phyloP scores from a whole-genome alignment of 164 flowering plant species.

The Pachysandra terminalis region DNA sequence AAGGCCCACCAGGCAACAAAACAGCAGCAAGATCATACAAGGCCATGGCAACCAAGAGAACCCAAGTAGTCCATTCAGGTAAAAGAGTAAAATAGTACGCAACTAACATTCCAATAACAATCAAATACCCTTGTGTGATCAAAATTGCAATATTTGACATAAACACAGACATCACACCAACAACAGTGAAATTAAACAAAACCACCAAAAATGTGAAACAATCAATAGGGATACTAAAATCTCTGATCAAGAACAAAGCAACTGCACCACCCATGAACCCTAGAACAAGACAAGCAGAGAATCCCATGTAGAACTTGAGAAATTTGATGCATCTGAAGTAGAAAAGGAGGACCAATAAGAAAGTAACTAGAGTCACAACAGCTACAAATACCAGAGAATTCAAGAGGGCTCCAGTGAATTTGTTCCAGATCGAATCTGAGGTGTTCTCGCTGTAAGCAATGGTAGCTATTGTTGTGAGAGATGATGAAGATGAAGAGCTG shows the following conservation, averaged over 20 bases:
- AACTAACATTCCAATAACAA: conserved; percentile 85
- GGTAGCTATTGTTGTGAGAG: conserved; percentile 55
- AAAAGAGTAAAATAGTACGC: conserved; percentile 92
- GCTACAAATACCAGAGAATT: conserved; percentile 80
- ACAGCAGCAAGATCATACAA: conserved; percentile 97
- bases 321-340: conserved; percentile 73
- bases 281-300: conserved; percentile 75
- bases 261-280: conserved; percentile 89
- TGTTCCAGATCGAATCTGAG: conserved; percentile 81
- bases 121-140: conserved; percentile 79
- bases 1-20: conserved; percentile 93
- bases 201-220: conserved; percentile 54
- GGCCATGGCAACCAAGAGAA: conserved; percentile 82
- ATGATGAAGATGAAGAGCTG: conserved; percentile 29
- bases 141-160: conserved; percentile 70
- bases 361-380: conserved; percentile 65
- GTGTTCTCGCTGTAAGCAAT: conserved; percentile 59
- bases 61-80: conserved; percentile 99
- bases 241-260: conserved; percentile 44
- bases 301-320: conserved; percentile 82
- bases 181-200: conserved; percentile 76
- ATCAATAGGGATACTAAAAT: conserved; percentile 58
- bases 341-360: conserved; percentile 80
- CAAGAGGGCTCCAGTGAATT: conserved; percentile 84
- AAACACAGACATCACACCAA: conserved; percentile 81